phyloP scores from a whole-genome alignment of 495 filamentous ascomycete species.

The Xylaria curta region DNA sequence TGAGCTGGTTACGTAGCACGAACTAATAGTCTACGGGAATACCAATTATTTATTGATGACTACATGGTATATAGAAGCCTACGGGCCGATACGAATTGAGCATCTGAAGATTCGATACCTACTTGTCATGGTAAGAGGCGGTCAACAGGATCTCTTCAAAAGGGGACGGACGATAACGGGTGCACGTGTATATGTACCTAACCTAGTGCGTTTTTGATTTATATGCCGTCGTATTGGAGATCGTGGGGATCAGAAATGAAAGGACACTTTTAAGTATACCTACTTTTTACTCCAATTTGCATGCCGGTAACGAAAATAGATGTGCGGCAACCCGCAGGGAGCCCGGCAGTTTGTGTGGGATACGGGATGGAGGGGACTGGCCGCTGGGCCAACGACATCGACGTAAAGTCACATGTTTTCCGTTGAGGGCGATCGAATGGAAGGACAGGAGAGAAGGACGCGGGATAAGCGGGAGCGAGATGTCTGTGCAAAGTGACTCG shows the following conservation, averaged over 20 bases:
- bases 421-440: slow-evolving; percentile 18
- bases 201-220: not conserved
- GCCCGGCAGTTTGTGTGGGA: slow-evolving; percentile 1
- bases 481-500: not conserved
- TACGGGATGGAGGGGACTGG: not conserved
- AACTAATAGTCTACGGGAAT: not conserved
- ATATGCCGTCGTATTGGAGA: slow-evolving; percentile 5
- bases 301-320: slow-evolving; percentile 21
- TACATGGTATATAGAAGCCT: slow-evolving; percentile 5
- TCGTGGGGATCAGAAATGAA: not conserved
- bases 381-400: slow-evolving; percentile 23
- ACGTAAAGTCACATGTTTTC: slow-evolving; percentile 24
- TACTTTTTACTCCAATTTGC: slow-evolving; percentile 3
- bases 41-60: slow-evolving; percentile 16
- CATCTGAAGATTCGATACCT: not conserved
- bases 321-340: slow-evolving; percentile 21
- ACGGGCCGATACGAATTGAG: not conserved
- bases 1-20: not conserved
- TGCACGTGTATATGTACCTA: not conserved
- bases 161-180: not conserved
- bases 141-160: not conserved
- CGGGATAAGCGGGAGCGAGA: slow-evolving; percentile 3
- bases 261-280: not conserved
- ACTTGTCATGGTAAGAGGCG: not conserved
- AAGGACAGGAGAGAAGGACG: not conserved